These are phyloP conservation scores for Larix sibirica DNA, from an alignment of 83 land plant genomes.

Conservation along the genomic window DNA sequence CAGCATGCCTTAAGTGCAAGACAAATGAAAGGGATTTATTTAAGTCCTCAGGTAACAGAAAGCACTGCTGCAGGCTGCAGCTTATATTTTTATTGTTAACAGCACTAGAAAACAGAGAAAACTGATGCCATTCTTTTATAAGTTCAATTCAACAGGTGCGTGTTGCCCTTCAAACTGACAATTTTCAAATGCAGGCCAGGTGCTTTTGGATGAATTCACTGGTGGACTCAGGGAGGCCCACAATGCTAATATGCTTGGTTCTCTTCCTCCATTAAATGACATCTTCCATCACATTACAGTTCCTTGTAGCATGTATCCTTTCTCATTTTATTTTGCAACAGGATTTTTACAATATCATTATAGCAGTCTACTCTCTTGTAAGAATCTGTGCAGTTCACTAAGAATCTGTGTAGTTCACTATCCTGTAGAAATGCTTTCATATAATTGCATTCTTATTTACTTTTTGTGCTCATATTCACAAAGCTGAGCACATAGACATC, in stretches of 20 bases:
- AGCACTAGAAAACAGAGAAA: background rate
- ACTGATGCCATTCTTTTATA: background rate
- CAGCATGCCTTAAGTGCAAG: background rate
- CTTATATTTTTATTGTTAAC: background rate
- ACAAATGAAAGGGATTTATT: background rate
- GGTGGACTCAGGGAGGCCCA: no score
- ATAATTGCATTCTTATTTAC: no score
- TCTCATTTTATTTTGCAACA: background rate
- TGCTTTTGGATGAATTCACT: background rate
- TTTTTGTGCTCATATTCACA: no score
- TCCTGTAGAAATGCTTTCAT: no score
- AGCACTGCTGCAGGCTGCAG: background rate
- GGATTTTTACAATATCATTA: background rate
- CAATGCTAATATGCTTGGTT: background rate
- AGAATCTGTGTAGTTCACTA: no score
- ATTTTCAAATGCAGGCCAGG: background rate
- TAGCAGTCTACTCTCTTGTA: background rate
- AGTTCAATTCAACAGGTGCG: background rate
- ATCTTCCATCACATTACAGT: background rate
- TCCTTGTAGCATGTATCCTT: slow-evolving; percentile 15
- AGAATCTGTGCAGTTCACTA: background rate
- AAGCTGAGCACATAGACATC: background rate
- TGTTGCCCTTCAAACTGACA: background rate
- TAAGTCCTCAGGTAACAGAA: background rate
- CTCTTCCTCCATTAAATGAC: background rate